Evolutionary conservation across 441 rosid species (phyloP), one percentile per base, ranked within the genome.

Genomic region (Metrosideros polymorpha): DNA sequence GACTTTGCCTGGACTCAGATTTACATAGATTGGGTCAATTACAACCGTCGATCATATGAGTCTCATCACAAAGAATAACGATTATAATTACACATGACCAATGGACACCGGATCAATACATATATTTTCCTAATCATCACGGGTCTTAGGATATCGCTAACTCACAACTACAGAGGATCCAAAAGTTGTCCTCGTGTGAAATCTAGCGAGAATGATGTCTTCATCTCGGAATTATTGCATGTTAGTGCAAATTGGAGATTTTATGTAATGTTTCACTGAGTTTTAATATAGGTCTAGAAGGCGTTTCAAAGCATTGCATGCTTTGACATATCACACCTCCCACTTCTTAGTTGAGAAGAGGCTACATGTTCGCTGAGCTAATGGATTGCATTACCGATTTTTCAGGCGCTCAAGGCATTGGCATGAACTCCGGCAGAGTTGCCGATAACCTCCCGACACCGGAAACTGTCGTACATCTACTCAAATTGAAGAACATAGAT

Each of bases 361-460:
- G 61, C 30, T 27, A 27, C 27, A 56, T 12, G 7, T 56, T 56
- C 15, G 6, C 27, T 27, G 61, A 56, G 61, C 15, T 27, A 56
- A 25, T 56, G 4, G 30, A 56, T 6, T 27, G n/a, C 3, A 12
- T 55, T 10, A 25, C 25, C 30, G 9, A 55, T 10, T 25, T 25
- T 84, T 63, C 82, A 87, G 85, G 57, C 13, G 63, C 75, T 27
- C 85, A 82, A 55, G 71, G 42, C 12, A 43, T 87, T 24, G 91
- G 90, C 13, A 84, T 91, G 10, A 88, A 85, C 63, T 83, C 50
- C 54, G 85, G 87, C 4, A 47, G 24, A 83, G 25, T 42, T 2
- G 85, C 84, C 29, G 59, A 86, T 52, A 85, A 87, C 59, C 87
- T 89, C 18, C 90, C 88, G 12, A 25, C 76, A 2, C 76, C 86